Evolutionary conservation across 371 early-diverging fungal genomes (phyloP), one percentile per base, ranked within the genome.

Genomic region (Apophysomyces sp.): DNA sequence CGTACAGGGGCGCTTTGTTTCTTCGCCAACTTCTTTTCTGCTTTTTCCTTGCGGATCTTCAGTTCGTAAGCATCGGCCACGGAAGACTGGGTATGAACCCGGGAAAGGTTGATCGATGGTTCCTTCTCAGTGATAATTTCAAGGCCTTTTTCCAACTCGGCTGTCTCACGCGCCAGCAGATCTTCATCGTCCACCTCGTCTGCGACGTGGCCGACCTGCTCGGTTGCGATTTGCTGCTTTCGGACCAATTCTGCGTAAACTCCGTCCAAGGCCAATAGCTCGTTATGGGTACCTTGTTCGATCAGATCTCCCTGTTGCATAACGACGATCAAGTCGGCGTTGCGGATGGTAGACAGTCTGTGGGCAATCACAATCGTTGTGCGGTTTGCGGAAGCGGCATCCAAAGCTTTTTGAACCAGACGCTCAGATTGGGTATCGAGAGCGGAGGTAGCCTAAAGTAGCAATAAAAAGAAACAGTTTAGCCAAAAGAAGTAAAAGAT

Each of bases 341-440:
- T 87, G 51, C 82, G 77, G 49, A 90, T 84, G 3, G 93, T 94
- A 51, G 92, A 89, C 2, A 94, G 77, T 49, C 93, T 87, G 67
- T 98, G 98, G 1, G 98, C 97, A 69, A 98, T 91, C 4, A 95
- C 90, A 53, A 99, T 87, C 1, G 97, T 95, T 2, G 96, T 95
- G 34, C 97, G 83, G 49, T 89, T 83, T 31, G 72, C 66, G 24
- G 91, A 56, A 4, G 95, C 95, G 21, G 72, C 78, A 58, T 95
- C 96, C 28, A 94, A 74, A 15, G 93, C 93, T 36, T 74, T 71
- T 69, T 93, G 94, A 1, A 95, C 94, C 18, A 91, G 68, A 32
- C 88, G 77, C 69, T 98, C 96, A 6, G 91, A 89, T 67, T 86
- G 81, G 1, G 90, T 86, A 73, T 92, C 92, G 29, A 94, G 66